Base-by-base conservation (phyloP, 768 basidiomycete genomes). In the Naganishia vaughanmartiniae region DNA sequence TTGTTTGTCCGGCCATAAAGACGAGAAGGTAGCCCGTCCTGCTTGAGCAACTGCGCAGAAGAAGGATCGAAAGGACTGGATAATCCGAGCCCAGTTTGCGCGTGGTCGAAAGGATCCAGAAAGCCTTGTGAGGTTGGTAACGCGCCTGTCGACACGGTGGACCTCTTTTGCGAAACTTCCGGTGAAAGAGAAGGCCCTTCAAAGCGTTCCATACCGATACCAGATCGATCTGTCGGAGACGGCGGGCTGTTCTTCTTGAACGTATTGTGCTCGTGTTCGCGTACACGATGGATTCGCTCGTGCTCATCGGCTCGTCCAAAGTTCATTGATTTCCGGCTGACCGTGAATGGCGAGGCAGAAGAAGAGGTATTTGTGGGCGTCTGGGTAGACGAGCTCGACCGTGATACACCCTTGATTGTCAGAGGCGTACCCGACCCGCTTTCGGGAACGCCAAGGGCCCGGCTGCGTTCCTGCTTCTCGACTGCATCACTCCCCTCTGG, bases 21-120 rank as follows among this genome's bases (percentile, higher is more conserved):
- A 26, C 19, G 48, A 51, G 48, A 51, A 21, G 48, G 48, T n/a
- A 51, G 21, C 24, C 24, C 24, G n/a, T 51, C 48, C 39, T 63
- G 60, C 26, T 45, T 63, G 9, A 9, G 42, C 12, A 63, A 17
- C 39, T 63, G 60, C 0, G 24, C 36, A 10, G 57, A 33, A 17
- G 60, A 63, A 45, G 60, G 30, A n/a, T 45, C 30, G 24, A 63
- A 63, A 45, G 60, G 60, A 26, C 60, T 63, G 24, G 60, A 63
- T 4, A 63, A 42, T 21, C 60, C 21, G 3, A n/a, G n/a, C 12
- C 39, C 39, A 2, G 26, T 17, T 28, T 63, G 31, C 7, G 19
- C 11, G 39, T 63, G 39, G n/a, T 42, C 39, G 39, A 63, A 63
- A 45, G 60, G 60, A 45, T 63, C 60, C 36, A 63, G 24, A 34